phyloP scores from a whole-genome alignment of 139 green algal genomes.

The Picochlorum sp. region DNA sequence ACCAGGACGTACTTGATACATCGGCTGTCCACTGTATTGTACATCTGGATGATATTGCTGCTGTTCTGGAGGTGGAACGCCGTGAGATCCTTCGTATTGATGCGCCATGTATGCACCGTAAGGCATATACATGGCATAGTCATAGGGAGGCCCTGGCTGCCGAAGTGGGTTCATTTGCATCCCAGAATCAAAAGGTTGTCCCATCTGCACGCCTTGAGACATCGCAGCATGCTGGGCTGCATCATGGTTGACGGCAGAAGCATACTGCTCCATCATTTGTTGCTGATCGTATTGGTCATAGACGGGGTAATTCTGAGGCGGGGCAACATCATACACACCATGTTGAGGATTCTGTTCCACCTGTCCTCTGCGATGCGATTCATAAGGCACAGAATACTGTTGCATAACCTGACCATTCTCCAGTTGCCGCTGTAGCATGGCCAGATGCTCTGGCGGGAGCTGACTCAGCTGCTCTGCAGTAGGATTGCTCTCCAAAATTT shows the following conservation, averaged over 20 bases:
- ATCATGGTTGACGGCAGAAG: constrained; percentile 13
- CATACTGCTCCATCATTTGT: constrained; percentile 12
- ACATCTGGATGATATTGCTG: neutral
- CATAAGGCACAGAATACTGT: too few species aligned
- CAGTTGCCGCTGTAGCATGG: constrained; percentile 14
- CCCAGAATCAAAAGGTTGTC: neutral
- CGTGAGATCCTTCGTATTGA: neutral
- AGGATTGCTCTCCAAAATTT: constrained; percentile 7
- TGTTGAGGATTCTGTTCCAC: too few species aligned
- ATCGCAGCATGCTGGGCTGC: constrained; percentile 7
- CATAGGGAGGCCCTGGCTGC: constrained; percentile 6
- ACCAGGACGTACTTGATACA: neutral
- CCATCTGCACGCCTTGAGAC: constrained; percentile 1
- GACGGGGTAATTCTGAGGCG: too few species aligned
- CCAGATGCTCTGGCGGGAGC: constrained; percentile 3
- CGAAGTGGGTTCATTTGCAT: neutral
- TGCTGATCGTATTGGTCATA: constrained; percentile 12
- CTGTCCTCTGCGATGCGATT: too few species aligned
- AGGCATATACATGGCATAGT: constrained; percentile 14
- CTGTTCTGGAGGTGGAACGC: neutral
- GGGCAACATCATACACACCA: too few species aligned
- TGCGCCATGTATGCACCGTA: neutral
- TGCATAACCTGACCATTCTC: neutral
- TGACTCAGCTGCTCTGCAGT: constrained; percentile 7
- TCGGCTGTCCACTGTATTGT: neutral